These are phyloP conservation scores for Chalciporus pseudorubinellus DNA, from an alignment of 768 basidiomycete species.

Conservation along the genomic window DNA sequence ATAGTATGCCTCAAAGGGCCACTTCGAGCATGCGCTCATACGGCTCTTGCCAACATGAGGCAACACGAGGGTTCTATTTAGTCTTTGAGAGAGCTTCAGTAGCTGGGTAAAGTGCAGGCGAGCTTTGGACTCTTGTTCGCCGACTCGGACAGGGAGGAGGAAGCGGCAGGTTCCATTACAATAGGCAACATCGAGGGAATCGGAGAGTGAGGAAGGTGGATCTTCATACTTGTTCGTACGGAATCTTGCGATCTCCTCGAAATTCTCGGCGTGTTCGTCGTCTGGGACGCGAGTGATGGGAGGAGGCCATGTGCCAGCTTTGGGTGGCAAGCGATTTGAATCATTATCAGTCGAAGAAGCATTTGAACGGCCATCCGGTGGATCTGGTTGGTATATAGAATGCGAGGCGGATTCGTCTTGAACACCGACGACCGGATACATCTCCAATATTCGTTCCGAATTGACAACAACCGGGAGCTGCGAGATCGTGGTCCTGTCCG, in stretches of 20 bases:
- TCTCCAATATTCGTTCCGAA: not conserved
- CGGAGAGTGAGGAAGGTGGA: not conserved
- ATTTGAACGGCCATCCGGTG: not conserved
- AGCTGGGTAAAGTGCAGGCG: constrained; percentile 55
- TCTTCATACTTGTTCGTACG: not conserved
- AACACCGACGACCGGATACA: not conserved
- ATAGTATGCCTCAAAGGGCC: constrained; percentile 52
- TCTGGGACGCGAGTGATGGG: constrained; percentile 36
- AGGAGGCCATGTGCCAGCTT: constrained; percentile 31
- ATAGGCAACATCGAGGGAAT: constrained; percentile 19
- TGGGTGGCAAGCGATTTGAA: not conserved
- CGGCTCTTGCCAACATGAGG: constrained; percentile 59
- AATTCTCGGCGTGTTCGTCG: constrained; percentile 4
- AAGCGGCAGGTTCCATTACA: constrained; percentile 39
- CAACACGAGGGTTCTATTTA: constrained; percentile 58
- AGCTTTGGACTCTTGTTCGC: constrained; percentile 60
- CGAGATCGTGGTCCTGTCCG: not conserved
- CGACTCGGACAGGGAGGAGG: constrained; percentile 47
- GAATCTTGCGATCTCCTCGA: not conserved
- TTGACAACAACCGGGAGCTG: not conserved
- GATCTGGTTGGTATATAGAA: not conserved
- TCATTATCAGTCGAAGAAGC: not conserved
- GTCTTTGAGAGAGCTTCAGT: constrained; percentile 42
- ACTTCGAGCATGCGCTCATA: constrained; percentile 49
- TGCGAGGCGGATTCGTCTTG: not conserved